Evolutionary conservation across 1,139 yeast species (phyloP), one percentile per base, ranked within the genome.

Genomic region (Kodamaea alishanica): DNA sequence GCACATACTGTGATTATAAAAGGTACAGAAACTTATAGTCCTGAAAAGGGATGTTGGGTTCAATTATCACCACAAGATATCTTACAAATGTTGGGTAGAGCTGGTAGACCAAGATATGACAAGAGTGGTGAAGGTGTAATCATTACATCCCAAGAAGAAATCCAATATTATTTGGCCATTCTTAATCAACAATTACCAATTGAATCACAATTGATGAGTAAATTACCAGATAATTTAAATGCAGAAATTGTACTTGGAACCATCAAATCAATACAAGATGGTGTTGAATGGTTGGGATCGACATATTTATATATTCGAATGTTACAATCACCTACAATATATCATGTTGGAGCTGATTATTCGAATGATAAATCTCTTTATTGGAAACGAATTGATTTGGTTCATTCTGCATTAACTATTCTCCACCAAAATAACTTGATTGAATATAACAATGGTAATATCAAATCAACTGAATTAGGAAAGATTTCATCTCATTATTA

Each of bases 61-160:
- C 95, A 87, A 51, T 65, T 92, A 8, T 84, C 96, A 0, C 95
- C 97, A 0, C 97, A 90, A 54, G 98, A 92, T 64, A 85, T 92
- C 26, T 64, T 92, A 10, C 98, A 92, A 63, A 92, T 92, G 97
- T 63, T 85, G 24, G 98, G 98, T 32, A 79, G 98, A 65, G 98
- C 98, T 26, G 98, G 98, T 50, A 76, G 98, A 58, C 98, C 98
- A 0, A 73, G 97, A 42, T 92, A 85, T 60, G 98, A 92, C 60
- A 80, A 80, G 26, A 79, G 81, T 53, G 98, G 98, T 54, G 96
- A 88, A 52, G 98, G 98, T 65, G 80, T 92, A 6, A 88, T 92
- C 30, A 88, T 92, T 33, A 92, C 98, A 0, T 75, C 90, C 0
- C 94, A 87, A 46, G 81, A 83, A 12, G 95, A 89, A 52, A 72